A percentile compares a stretch with the other conserved stretches of the same genome.
phyloP scores from a whole-genome alignment of 169 alveolate genomes.

The Plasmodium fragile region DNA sequence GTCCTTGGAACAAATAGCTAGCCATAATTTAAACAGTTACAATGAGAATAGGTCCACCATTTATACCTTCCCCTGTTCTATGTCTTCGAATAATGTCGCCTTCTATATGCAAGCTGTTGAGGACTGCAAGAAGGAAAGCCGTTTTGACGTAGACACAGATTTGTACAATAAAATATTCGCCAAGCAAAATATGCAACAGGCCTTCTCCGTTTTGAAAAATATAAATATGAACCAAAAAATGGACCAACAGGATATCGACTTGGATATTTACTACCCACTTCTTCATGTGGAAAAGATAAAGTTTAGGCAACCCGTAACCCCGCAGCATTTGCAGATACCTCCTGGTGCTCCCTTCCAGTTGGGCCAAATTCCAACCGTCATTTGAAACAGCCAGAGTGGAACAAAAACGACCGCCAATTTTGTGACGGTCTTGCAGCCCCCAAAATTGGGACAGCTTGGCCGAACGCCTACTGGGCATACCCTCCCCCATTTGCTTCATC shows the following conservation, averaged over 20 bases:
- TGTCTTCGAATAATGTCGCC: constrained; percentile 23
- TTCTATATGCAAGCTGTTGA: constrained; percentile 66
- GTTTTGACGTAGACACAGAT: constrained; percentile 51
- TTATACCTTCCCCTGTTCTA: constrained; percentile 33
- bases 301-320: constrained; percentile 18
- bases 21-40: constrained; percentile 58
- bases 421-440: background rate
- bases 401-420: background rate
- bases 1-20: constrained; percentile 42
- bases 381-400: background rate
- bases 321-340: background rate
- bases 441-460: no score
- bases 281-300: constrained; percentile 62
- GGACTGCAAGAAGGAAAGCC: constrained; percentile 56
- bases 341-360: constrained; percentile 12
- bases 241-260: background rate
- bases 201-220: constrained; percentile 61
- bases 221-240: constrained; percentile 42
- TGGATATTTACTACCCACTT: constrained; percentile 50
- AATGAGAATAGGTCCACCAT: constrained; percentile 68
- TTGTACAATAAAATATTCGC: constrained; percentile 47
- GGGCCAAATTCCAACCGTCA: constrained; percentile 59
- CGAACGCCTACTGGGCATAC: background rate
- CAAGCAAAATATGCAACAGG: constrained; percentile 4
- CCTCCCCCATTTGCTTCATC: background rate